These are phyloP conservation scores for Chrysoporthe austroafricana DNA, from an alignment of 2,329 filamentous ascomycete species.

Conservation along the genomic window DNA sequence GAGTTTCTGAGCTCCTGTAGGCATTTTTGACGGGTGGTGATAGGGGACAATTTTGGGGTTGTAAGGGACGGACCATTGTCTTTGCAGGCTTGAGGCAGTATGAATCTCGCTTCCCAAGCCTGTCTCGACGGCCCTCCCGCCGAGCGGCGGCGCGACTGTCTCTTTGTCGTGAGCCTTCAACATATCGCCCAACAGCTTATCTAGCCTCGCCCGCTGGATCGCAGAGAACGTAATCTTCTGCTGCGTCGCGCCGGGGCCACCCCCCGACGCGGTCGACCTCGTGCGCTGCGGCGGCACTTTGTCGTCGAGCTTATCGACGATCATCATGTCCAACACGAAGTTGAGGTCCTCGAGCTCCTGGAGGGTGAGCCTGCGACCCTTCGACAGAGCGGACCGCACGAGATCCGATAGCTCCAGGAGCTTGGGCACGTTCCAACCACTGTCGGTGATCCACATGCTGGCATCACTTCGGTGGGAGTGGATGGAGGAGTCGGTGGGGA, in stretches of 20 bases:
- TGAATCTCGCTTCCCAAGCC: slow-evolving; percentile 14
- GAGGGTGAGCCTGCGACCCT: slow-evolving; percentile 5
- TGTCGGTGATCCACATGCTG: slow-evolving; percentile 19
- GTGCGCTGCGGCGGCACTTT: not conserved
- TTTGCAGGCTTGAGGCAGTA: slow-evolving; percentile 16
- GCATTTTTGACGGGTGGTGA: not conserved
- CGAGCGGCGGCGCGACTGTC: not conserved
- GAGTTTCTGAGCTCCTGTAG: no score
- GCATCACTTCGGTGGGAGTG: slow-evolving; percentile 8
- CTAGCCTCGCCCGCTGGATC: slow-evolving; percentile 22
- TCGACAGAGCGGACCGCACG: slow-evolving; percentile 17
- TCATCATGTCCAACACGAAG: slow-evolving; percentile 25
- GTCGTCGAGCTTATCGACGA: slow-evolving; percentile 21
- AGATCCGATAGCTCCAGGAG: slow-evolving; percentile 25
- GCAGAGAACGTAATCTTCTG: slow-evolving; percentile 15
- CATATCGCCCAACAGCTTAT: slow-evolving; percentile 28
- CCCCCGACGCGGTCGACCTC: not conserved
- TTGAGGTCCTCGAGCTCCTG: slow-evolving; percentile 20
- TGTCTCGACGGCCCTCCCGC: not conserved
- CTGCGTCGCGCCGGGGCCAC: no score
- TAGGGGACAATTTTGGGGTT: no score
- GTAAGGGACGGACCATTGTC: slow-evolving; percentile 4
- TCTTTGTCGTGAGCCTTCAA: slow-evolving; percentile 12
- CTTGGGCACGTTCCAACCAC: slow-evolving; percentile 25
- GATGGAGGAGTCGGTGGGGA: slow-evolving; percentile 7